Conservation (phyloP, 805 yeast species). For the Teunomyces atbi region DNA sequence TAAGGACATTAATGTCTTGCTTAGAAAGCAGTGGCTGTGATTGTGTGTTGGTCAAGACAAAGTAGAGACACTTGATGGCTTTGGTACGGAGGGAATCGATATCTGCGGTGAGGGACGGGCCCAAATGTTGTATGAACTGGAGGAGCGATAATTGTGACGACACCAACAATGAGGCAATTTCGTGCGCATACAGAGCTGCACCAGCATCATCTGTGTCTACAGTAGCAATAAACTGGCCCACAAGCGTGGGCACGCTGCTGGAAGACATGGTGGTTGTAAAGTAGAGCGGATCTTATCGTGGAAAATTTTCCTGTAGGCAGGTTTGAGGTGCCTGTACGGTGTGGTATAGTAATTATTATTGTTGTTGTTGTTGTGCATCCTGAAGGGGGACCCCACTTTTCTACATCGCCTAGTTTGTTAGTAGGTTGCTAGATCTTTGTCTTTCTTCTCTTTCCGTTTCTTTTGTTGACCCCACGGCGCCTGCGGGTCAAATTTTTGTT, state of each 20-base stretch:
- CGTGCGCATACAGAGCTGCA: slow-evolving; percentile 15
- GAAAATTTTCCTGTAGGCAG: slow-evolving; percentile 2
- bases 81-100: slow-evolving; percentile 51
- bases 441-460: too few relatives aligned
- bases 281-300: slow-evolving; percentile 2
- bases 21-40: slow-evolving; percentile 23
- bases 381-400: background rate
- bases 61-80: slow-evolving; percentile 41
- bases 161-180: slow-evolving; percentile 23
- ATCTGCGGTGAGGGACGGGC: slow-evolving; percentile 62
- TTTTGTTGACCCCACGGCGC: too few relatives aligned
- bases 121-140: slow-evolving; percentile 55
- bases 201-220: slow-evolving; percentile 25
- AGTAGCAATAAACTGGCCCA: slow-evolving; percentile 38
- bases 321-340: too few relatives aligned
- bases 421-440: too few relatives aligned
- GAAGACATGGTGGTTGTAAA: slow-evolving; percentile 2
- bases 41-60: slow-evolving; percentile 28
- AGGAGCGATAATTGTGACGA: slow-evolving; percentile 37
- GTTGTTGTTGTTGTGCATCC: background rate
- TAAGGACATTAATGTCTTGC: slow-evolving; percentile 49
- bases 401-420: too few relatives aligned
- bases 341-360: too few relatives aligned
- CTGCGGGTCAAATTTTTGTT: too few relatives aligned
- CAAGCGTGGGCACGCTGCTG: slow-evolving; percentile 25